Evolutionary conservation across 192 early-diverging fungal genomes (phyloP), one percentile per base, ranked within the genome.

Genomic region (Spizellomyces punctatus): DNA sequence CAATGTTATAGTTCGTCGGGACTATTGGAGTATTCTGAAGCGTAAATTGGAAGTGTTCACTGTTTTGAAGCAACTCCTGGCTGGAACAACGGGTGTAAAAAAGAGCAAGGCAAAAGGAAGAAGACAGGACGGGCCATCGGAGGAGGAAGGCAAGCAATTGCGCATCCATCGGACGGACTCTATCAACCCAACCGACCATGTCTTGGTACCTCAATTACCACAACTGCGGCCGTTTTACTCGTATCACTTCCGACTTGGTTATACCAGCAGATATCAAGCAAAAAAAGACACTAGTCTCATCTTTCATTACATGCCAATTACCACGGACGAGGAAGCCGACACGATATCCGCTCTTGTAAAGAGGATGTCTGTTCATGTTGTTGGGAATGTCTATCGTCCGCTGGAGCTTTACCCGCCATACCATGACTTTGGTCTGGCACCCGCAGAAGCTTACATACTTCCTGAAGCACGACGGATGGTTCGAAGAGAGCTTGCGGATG

Each of bases 21-120:
- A 88, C 63, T 83, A 79, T 66, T 88, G 86, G 86, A 81, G 79
- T 45, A 84, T 86, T 46, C 50, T 88, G 14, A 62, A 71, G 47
- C 66, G 86, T 46, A 88, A 86, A 67, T 71, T 86, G 22, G 61
- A 76, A 63, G 76, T 85, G 21, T 88, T 85, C 63, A 46, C 73
- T 49, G 67, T 74, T 7, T 61, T 85, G 17, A 82, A 85, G 46
- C 70, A 77, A 46, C 46, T 80, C 1, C 6, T 79, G 17, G 17
- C 55, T 42, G 58, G 58, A 12, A 54, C 65, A 5, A 60, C 66
- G 9, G 59, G 73, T 9, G 65, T 67, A 4, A 67, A 46, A 65
- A 75, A 69, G 54, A 44, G 16, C 14, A 75, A 75, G 46, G 19
- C 16, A 12, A 64, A 67, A 42, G 63, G 46, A 12, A 49, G 73